phyloP scores from a whole-genome alignment of 2,329 filamentous ascomycete genomes.

The Pleurostoma richardsiae region DNA sequence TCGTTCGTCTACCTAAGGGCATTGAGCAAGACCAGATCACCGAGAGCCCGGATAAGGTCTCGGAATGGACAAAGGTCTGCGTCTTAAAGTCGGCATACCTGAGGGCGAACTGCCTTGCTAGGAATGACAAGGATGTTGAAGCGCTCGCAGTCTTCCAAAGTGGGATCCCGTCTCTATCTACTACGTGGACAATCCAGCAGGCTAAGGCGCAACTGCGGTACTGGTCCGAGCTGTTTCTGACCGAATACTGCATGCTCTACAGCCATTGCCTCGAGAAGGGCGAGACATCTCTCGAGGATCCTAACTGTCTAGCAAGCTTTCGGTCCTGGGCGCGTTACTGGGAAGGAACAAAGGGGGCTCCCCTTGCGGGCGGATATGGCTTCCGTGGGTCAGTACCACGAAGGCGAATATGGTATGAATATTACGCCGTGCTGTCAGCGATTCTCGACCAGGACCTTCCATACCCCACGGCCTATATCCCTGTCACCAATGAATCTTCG shows the following conservation, averaged over 20 bases:
- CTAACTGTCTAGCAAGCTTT: conserved; percentile 51
- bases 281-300: conserved; percentile 43
- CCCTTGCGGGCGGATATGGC: conserved; percentile 49
- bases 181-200: conserved; percentile 42
- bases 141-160: conserved; percentile 64
- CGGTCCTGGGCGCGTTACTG: conserved; percentile 69
- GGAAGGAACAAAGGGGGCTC: conserved; percentile 40
- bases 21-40: conserved; percentile 51
- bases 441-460: conserved; percentile 64
- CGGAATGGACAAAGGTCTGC: conserved; percentile 79
- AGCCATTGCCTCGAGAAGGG: conserved; percentile 52
- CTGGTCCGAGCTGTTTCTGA: conserved; percentile 76
- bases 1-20: conserved; percentile 57
- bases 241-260: conserved; percentile 67
- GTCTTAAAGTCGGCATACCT: conserved; percentile 75
- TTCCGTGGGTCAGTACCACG: conserved; percentile 55
- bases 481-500: conserved; percentile 42
- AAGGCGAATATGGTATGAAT: conserved; percentile 75
- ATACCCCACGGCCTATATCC: conserved; percentile 46
- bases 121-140: conserved; percentile 43
- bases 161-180: conserved; percentile 57
- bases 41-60: conserved; percentile 41
- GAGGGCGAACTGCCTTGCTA: conserved; percentile 59
- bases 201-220: conserved; percentile 63
- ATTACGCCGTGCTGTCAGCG: conserved; percentile 75